phyloP scores from a whole-genome alignment of 2,329 filamentous ascomycete genomes.

The Cercospora sp. region DNA sequence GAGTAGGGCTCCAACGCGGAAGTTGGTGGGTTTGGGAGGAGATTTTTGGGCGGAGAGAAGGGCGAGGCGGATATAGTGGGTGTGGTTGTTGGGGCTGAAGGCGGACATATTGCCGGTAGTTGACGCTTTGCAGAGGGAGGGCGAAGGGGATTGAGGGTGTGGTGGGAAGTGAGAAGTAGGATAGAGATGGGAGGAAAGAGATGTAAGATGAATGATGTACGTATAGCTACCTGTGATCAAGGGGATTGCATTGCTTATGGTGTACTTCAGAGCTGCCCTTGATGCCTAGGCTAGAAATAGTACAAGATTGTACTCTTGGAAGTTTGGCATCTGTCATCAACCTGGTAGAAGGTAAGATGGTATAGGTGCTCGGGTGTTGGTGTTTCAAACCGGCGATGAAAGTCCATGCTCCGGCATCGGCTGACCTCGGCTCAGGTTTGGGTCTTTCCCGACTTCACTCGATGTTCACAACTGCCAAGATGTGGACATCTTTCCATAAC shows the following conservation, averaged over 20 bases:
- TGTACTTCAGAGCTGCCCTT: background rate
- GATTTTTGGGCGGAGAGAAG: constrained; percentile 75
- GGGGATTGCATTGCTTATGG: background rate
- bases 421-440: constrained; percentile 3
- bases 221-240: background rate
- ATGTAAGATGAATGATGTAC: background rate
- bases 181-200: background rate
- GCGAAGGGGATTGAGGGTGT: background rate
- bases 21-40: constrained; percentile 85
- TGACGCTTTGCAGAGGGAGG: background rate
- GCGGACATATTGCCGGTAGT: constrained; percentile 12
- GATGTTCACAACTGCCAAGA: background rate
- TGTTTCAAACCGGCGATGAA: background rate
- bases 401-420: constrained; percentile 8
- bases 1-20: constrained; percentile 89
- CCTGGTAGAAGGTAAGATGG: background rate
- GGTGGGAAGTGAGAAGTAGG: background rate
- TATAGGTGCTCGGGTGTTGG: background rate
- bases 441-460: constrained; percentile 2
- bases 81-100: constrained; percentile 19
- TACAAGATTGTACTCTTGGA: background rate
- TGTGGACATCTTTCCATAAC: background rate
- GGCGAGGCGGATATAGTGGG: constrained; percentile 65
- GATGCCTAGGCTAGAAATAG: background rate
- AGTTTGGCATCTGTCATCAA: background rate